Percentiles rank a stretch among this genome's conserved stretches.
These are phyloP conservation scores for Gloeophyllum trabeum DNA, from an alignment of 768 basidiomycete genomes.

Conservation along the genomic window DNA sequence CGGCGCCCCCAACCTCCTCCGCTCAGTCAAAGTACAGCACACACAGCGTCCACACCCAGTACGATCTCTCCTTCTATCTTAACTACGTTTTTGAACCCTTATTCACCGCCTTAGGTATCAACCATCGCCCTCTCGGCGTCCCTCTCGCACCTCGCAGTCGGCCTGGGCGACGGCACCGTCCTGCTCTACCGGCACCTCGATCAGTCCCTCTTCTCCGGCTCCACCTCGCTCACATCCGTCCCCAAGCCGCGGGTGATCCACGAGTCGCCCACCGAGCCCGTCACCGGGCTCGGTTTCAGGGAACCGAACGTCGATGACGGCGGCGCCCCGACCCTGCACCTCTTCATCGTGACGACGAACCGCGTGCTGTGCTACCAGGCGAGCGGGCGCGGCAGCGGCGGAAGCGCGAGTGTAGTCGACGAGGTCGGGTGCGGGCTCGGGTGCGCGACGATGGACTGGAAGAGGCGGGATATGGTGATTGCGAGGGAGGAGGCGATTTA, in stretches of 20 bases:
- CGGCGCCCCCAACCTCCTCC: slow-evolving; percentile 49
- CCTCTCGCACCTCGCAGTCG: slow-evolving; percentile 81
- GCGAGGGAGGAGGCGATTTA: slow-evolving; percentile 91
- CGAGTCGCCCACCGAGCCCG: slow-evolving; percentile 77
- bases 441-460: slow-evolving; percentile 75
- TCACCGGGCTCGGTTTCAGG: slow-evolving; percentile 86
- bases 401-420: slow-evolving; percentile 60
- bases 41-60: slow-evolving; percentile 75
- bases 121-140: slow-evolving; percentile 68
- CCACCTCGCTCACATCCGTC: slow-evolving; percentile 57
- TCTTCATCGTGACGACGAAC: slow-evolving; percentile 86
- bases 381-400: slow-evolving; percentile 59
- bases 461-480: slow-evolving; percentile 63
- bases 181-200: slow-evolving; percentile 85
- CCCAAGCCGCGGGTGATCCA: slow-evolving; percentile 81
- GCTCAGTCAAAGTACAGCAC: slow-evolving; percentile 68
- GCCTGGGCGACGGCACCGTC: slow-evolving; percentile 91
- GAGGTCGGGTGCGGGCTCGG: slow-evolving; percentile 80
- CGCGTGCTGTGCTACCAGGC: slow-evolving; percentile 69
- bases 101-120: slow-evolving; percentile 58
- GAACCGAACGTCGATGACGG: slow-evolving; percentile 24
- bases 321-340: slow-evolving; percentile 34
- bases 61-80: slow-evolving; percentile 9
- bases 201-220: slow-evolving; percentile 68
- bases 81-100: slow-evolving; percentile 1